Evolutionary conservation across 1,139 yeast species (phyloP).

Genomic region (Blastobotrys persicus): DNA sequence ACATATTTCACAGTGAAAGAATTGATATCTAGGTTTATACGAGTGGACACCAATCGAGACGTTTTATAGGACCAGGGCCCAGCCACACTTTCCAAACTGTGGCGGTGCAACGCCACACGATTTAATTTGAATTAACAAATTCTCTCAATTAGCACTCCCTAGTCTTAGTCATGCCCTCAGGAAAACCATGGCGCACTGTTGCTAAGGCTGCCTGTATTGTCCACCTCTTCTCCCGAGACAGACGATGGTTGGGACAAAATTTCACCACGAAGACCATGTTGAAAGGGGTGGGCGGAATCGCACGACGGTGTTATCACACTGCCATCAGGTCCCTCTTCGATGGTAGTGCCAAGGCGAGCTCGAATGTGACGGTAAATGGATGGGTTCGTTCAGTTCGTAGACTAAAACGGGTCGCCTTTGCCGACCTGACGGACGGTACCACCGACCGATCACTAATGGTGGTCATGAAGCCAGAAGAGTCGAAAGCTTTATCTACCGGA

Average conservation of each 20-base stretch:
- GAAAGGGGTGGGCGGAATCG: neutral
- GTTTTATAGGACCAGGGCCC: too few relatives aligned
- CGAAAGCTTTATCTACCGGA: constrained; percentile 43
- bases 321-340: constrained; percentile 6
- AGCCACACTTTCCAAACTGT: too few relatives aligned
- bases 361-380: constrained; percentile 53
- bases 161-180: too few relatives aligned
- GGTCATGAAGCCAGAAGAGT: constrained; percentile 41
- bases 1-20: too few relatives aligned
- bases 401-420: constrained; percentile 73
- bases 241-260: neutral
- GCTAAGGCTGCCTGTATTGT: too few relatives aligned
- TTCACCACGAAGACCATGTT: neutral
- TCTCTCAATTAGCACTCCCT: too few relatives aligned
- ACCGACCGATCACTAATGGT: constrained; percentile 54
- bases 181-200: too few relatives aligned
- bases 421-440: constrained; percentile 80
- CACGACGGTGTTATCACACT: constrained; percentile 5
- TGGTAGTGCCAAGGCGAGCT: constrained; percentile 11
- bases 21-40: too few relatives aligned
- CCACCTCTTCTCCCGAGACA: too few relatives aligned
- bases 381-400: constrained; percentile 73
- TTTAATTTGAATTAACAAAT: too few relatives aligned
- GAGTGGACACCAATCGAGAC: too few relatives aligned
- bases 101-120: too few relatives aligned